Evolutionary conservation across 2,329 filamentous ascomycete genomes (phyloP), one percentile per base, ranked within the genome.

Genomic region (Alternaria burnsii): DNA sequence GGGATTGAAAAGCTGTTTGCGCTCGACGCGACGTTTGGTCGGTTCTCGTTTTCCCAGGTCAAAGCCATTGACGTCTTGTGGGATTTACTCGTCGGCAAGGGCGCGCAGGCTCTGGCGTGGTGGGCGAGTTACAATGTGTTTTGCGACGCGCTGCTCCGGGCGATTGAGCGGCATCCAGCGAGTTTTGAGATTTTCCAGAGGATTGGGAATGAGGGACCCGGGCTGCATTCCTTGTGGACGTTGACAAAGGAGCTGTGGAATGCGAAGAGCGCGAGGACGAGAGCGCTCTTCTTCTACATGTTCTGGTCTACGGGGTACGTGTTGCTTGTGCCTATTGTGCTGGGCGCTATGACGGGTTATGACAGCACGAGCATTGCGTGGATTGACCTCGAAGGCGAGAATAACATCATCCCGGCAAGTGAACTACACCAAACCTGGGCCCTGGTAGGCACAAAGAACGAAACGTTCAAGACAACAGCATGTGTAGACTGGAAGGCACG

Each of bases 311-410:
- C 64, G 2, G 40, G 63, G 3, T 79, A 76, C 38, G 68, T 78
- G 14, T 52, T 79, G 1, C 59, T 58, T 14, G 68, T 79, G 20
- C 77, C 76, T 1, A 74, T 76, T 20, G 64, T 76, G 5, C 48
- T 78, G 1, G 58, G 67, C n/a, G 76, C 77, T 12, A 78, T 79
- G 74, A 77, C 75, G 0, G 78, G 78, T 10, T 80, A 79, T 52
- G 72, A 76, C n/a, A 70, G 63, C 43, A 70, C 66, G 2, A 62
- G 63, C 2, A 69, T 69, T 5, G 64, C 71, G 0, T 77, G 72
- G 69, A 61, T 78, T 14, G 67, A 65, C 18, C 46, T 76, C 16
- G 64, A 72, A 14, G 62, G 65, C 16, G 55, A 56, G 4, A 65
- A 71, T 16, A 73, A 75, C 28, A 72, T 78, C 30, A 59, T 77